Conservation (phyloP, 306 rosid genomes). For the Calophaca sinica region DNA sequence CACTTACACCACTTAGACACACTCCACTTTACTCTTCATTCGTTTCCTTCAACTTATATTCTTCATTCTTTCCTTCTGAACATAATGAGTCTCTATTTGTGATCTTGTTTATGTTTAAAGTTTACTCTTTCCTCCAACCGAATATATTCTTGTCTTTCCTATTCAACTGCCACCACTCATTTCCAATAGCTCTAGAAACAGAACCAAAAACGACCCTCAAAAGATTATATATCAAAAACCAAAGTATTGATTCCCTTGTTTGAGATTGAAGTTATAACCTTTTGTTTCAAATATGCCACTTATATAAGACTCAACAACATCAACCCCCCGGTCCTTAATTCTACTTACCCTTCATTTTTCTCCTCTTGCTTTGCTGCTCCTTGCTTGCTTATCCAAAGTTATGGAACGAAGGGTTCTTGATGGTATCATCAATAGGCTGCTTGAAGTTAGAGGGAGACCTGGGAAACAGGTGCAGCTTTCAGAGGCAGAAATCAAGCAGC, state of each 20-base stretch:
- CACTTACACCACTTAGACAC: background rate
- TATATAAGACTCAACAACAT: constrained; percentile 43
- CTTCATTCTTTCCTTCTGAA: constrained; percentile 35
- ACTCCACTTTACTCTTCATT: constrained; percentile 25
- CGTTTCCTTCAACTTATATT: constrained; percentile 23
- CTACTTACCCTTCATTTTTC: constrained; percentile 5
- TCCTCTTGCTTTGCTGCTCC: background rate
- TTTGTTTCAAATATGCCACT: constrained; percentile 34
- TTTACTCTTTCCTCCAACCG: constrained; percentile 45
- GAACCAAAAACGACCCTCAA: constrained; percentile 42
- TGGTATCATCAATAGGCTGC: constrained; percentile 51
- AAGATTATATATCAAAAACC: constrained; percentile 36
- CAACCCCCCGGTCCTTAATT: constrained; percentile 43
- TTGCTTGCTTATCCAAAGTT: background rate
- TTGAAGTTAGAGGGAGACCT: constrained; percentile 51
- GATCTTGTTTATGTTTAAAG: constrained; percentile 30
- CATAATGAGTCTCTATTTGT: background rate
- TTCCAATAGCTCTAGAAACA: constrained; percentile 35
- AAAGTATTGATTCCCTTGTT: constrained; percentile 46
- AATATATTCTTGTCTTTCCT: constrained; percentile 63
- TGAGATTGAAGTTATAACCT: constrained; percentile 38
- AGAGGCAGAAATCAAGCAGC: constrained; percentile 51
- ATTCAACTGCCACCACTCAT: constrained; percentile 52
- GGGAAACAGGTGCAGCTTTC: constrained; percentile 55
- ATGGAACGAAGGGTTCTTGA: constrained; percentile 54